Conservation (phyloP, 768 basidiomycete genomes). For the Kockovaella imperatae region DNA sequence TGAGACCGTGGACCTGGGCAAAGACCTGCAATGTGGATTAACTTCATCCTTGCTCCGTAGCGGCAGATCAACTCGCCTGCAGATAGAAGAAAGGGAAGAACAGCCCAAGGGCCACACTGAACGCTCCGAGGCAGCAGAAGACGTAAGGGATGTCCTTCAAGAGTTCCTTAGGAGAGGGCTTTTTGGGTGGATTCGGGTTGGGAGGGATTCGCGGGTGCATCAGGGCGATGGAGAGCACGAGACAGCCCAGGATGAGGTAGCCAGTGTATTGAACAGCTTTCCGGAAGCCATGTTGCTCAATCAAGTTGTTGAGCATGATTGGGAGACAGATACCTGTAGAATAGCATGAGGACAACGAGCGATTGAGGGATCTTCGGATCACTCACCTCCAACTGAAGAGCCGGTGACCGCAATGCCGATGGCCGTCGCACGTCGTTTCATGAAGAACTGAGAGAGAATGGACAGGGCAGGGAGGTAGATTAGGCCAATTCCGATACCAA, state of each 20-base stretch:
- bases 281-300: constrained; percentile 19
- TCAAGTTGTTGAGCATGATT: constrained; percentile 44
- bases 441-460: constrained; percentile 51
- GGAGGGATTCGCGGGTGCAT: constrained; percentile 13
- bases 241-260: constrained; percentile 16
- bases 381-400: constrained; percentile 36
- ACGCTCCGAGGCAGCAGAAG: constrained; percentile 10
- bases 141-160: constrained; percentile 13
- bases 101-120: constrained; percentile 17
- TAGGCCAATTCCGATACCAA: constrained; percentile 51
- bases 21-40: constrained; percentile 9
- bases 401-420: constrained; percentile 49
- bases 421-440: constrained; percentile 46
- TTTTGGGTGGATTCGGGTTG: background rate
- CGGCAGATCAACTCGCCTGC: constrained; percentile 9
- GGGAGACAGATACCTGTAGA: constrained; percentile 33
- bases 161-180: constrained; percentile 13
- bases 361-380: background rate
- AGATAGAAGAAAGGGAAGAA: constrained; percentile 28
- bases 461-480: constrained; percentile 52
- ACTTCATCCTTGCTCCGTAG: background rate
- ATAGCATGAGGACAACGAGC: background rate
- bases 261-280: constrained; percentile 25
- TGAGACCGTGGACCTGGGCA: constrained; percentile 11
- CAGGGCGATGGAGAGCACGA: constrained; percentile 12